Evolutionary conservation across 2,329 filamentous ascomycete species (phyloP).

Genomic region (Aspergillus sp.): DNA sequence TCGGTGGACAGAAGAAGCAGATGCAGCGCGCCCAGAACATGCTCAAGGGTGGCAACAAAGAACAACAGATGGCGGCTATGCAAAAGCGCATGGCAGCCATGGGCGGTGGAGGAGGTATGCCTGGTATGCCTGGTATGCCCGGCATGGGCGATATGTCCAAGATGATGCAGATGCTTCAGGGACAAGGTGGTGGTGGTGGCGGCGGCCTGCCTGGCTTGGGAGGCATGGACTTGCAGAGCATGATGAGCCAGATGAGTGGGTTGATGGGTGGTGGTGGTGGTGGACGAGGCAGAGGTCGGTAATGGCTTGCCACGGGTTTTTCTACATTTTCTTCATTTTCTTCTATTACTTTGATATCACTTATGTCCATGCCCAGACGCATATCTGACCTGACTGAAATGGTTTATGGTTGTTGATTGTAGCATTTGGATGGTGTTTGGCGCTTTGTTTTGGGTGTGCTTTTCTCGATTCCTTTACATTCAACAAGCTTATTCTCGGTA

Average conservation of each 20-base stretch:
- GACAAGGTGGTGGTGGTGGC: conserved; percentile 61
- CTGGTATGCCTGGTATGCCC: conserved; percentile 59
- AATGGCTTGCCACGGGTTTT: conserved; percentile 1
- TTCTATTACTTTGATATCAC: no score
- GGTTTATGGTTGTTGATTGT: no score
- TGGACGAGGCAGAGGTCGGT: conserved; percentile 29
- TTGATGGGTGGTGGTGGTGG: conserved; percentile 43
- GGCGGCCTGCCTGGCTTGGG: conserved; percentile 60
- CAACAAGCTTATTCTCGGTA: no score
- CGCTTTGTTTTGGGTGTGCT: no score
- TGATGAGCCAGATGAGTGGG: conserved; percentile 74
- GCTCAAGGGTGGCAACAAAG: conserved; percentile 85
- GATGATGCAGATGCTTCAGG: conserved; percentile 94
- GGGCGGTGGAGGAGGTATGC: conserved; percentile 66
- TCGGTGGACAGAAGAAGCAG: conserved; percentile 96
- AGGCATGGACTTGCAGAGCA: conserved; percentile 61
- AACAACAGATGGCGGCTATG: conserved; percentile 93
- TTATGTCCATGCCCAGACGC: no score
- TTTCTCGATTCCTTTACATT: no score
- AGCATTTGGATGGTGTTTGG: no score
- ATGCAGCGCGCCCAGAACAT: conserved; percentile 90
- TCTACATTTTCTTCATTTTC: no score
- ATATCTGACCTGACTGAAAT: no score
- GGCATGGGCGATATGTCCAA: conserved; percentile 87
- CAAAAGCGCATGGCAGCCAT: conserved; percentile 92